phyloP scores from a whole-genome alignment of 2,329 filamentous ascomycete species.

The Bipolaris oryzae region DNA sequence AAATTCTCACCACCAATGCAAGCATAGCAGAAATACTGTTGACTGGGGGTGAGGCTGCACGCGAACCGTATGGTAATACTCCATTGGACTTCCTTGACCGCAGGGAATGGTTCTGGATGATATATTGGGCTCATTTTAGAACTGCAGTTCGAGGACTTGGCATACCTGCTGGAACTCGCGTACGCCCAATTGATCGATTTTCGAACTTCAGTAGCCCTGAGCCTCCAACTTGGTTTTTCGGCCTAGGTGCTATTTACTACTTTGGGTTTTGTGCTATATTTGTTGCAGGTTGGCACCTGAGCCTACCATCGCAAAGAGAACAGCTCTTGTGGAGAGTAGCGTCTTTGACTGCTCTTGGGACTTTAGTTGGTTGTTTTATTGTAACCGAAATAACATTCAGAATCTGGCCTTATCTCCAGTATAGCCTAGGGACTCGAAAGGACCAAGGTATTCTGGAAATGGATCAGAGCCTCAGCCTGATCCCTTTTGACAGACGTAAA shows the following conservation, averaged over 20 bases:
- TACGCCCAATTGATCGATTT: background rate
- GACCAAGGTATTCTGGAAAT: background rate
- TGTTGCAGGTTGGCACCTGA: background rate
- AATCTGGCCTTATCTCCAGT: background rate
- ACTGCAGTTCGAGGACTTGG: background rate
- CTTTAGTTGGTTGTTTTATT: background rate
- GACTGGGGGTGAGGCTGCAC: background rate
- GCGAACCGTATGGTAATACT: background rate
- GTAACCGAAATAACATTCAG: background rate
- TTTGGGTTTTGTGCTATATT: background rate
- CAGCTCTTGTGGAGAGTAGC: background rate
- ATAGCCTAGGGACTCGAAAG: background rate
- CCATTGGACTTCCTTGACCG: background rate
- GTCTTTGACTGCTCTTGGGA: background rate
- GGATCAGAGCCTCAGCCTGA: background rate
- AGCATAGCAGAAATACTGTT: background rate
- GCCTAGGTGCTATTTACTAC: background rate
- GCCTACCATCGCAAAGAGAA: background rate
- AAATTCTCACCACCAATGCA: background rate
- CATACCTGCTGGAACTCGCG: background rate
- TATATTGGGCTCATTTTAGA: background rate
- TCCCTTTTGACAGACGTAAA: background rate
- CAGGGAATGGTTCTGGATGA: background rate
- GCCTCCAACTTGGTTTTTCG: background rate
- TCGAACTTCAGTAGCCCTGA: background rate